phyloP scores from a whole-genome alignment of 129 eudicot species.

The Artemisia annua region DNA sequence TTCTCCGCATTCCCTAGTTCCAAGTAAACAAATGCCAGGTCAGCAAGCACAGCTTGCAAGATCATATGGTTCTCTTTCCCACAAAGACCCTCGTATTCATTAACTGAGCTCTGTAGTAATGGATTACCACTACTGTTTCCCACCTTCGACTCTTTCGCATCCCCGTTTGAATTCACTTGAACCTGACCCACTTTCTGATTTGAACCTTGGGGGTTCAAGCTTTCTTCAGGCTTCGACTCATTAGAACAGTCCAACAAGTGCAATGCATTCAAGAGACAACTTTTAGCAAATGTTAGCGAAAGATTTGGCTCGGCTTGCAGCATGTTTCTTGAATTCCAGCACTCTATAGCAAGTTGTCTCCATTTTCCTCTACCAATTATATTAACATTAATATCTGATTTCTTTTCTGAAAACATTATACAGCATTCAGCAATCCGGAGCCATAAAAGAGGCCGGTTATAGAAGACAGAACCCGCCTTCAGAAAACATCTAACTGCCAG shows the following conservation, averaged over 20 bases:
- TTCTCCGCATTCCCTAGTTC: conserved; percentile 64
- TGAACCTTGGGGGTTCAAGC: conserved; percentile 25
- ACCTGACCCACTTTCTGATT: conserved; percentile 37
- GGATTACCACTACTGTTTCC: conserved; percentile 35
- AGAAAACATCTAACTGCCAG: conserved; percentile 78
- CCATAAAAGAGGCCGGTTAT: conserved; percentile 81
- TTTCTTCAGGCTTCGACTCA: conserved; percentile 23
- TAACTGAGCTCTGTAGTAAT: conserved; percentile 43
- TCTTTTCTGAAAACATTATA: conserved; percentile 63
- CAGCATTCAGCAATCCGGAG: conserved; percentile 91
- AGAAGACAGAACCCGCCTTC: conserved; percentile 61
- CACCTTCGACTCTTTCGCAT: conserved; percentile 63
- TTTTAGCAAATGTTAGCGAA: conserved; percentile 66
- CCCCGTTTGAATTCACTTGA: conserved; percentile 73
- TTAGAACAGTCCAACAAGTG: conserved; percentile 50
- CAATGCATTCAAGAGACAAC: conserved; percentile 72
- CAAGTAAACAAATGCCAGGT: conserved; percentile 79
- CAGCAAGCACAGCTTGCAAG: conserved; percentile 68
- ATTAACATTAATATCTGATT: conserved; percentile 47
- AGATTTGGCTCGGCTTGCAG: conserved; percentile 45
- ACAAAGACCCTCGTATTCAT: conserved; percentile 55
- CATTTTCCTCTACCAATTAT: conserved; percentile 85
- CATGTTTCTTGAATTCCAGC: conserved; percentile 36
- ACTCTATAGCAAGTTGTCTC: conserved; percentile 63
- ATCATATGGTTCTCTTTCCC: conserved; percentile 62